Conservation (phyloP, 2,329 filamentous ascomycete genomes). For the Capronia epimyces region DNA sequence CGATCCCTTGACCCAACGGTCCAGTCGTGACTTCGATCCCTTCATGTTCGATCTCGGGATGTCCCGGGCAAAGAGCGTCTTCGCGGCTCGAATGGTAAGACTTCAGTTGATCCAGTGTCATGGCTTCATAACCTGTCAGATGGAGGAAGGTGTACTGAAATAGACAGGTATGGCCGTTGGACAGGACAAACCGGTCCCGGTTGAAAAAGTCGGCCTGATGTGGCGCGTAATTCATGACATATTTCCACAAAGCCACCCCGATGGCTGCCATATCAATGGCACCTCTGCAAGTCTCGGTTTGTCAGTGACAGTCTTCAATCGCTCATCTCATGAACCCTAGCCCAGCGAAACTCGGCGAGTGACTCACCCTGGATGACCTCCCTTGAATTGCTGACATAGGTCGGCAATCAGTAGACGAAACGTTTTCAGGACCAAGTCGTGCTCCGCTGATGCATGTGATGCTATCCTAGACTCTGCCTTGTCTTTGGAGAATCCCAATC, state of each 20-base stretch:
- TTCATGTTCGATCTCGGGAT: conserved; percentile 48
- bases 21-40: conserved; percentile 56
- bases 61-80: conserved; percentile 51
- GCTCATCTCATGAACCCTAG: too few species aligned
- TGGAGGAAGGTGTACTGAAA: conserved; percentile 53
- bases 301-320: background rate
- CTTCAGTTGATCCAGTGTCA: conserved; percentile 55
- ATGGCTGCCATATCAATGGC: conserved; percentile 60
- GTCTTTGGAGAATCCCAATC: background rate
- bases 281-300: conserved; percentile 37
- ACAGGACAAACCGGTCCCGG: conserved; percentile 58
- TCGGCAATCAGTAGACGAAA: conserved; percentile 62
- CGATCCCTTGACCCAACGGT: conserved; percentile 53
- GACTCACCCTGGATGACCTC: conserved; percentile 61
- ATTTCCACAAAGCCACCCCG: conserved; percentile 57
- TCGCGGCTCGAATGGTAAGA: conserved; percentile 47
- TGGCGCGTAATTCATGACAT: conserved; percentile 57
- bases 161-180: conserved; percentile 55
- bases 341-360: background rate
- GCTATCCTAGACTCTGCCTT: background rate
- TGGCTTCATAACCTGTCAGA: conserved; percentile 49
- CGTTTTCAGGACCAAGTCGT: conserved; percentile 53
- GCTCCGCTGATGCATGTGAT: conserved; percentile 1
- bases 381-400: conserved; percentile 64
- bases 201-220: conserved; percentile 55